Evolutionary conservation across 805 yeast genomes (phyloP).

Genomic region (Metschnikowia amazonensis): DNA sequence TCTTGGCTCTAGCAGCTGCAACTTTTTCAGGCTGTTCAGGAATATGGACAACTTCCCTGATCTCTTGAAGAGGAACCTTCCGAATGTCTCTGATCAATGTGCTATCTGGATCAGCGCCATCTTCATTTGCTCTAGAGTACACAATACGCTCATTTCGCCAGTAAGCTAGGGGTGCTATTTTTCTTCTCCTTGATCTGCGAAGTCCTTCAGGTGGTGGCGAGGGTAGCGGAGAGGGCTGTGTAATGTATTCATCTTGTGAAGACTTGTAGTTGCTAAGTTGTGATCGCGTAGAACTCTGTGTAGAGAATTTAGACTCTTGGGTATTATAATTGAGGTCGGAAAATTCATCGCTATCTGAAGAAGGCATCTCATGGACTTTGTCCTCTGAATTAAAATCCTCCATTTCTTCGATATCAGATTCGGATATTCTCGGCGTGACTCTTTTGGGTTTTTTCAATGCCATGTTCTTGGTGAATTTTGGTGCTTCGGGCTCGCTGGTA

Average conservation of each 20-base stretch:
- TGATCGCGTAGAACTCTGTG: constrained; percentile 1
- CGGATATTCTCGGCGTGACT: neutral
- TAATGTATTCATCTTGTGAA: constrained; percentile 9
- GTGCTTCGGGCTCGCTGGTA: neutral
- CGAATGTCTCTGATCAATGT: constrained; percentile 31
- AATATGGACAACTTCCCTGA: constrained; percentile 55
- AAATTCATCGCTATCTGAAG: constrained; percentile 4
- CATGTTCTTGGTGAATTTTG: constrained; percentile 1
- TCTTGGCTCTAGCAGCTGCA: constrained; percentile 2
- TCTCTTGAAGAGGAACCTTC: constrained; percentile 49
- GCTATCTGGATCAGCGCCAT: constrained; percentile 41
- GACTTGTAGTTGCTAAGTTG: constrained; percentile 1
- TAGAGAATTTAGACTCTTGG: constrained; percentile 2
- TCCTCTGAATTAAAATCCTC: neutral
- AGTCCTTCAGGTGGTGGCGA: constrained; percentile 47
- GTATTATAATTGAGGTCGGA: constrained; percentile 3
- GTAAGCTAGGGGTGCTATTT: constrained; percentile 68
- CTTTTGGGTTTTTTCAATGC: neutral
- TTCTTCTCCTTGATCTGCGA: constrained; percentile 63
- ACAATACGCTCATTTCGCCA: constrained; percentile 82
- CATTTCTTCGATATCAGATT: neutral
- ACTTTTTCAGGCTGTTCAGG: constrained; percentile 25
- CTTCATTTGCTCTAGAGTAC: constrained; percentile 41
- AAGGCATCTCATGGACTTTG: neutral
- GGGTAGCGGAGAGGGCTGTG: constrained; percentile 34